Percentiles rank a stretch among this genome's conserved stretches.
phyloP scores from a whole-genome alignment of 441 rosid species.

The Rhodomyrtus psidioides region DNA sequence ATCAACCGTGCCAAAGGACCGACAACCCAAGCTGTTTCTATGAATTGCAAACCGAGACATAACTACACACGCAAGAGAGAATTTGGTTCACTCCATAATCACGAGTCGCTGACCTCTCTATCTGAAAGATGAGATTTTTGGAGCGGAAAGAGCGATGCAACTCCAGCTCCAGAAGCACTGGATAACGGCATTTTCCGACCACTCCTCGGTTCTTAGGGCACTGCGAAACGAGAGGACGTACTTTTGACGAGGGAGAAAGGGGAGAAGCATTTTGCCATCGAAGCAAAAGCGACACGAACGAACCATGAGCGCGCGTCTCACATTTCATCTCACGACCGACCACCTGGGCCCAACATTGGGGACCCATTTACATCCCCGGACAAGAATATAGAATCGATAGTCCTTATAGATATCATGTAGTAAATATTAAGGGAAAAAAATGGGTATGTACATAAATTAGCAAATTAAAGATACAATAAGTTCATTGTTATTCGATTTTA shows the following conservation, averaged over 20 bases:
- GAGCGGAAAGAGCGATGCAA: background rate
- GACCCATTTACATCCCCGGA: background rate
- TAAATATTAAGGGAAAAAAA: background rate
- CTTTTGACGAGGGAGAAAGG: background rate
- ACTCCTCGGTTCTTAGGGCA: background rate
- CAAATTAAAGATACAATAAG: background rate
- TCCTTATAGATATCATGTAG: background rate
- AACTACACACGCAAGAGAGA: background rate
- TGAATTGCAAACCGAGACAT: background rate
- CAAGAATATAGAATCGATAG: background rate
- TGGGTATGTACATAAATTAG: background rate
- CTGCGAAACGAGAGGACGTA: background rate
- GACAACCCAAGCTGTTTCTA: background rate
- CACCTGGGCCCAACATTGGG: background rate
- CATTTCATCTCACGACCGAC: background rate
- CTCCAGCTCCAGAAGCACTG: background rate
- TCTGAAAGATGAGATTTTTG: background rate
- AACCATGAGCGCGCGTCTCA: background rate
- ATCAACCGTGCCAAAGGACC: background rate
- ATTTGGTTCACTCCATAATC: background rate
- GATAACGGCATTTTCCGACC: background rate
- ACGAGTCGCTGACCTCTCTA: background rate
- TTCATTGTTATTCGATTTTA: background rate
- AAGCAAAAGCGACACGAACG: background rate
- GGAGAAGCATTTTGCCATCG: background rate